phyloP scores from a whole-genome alignment of 2,329 filamentous ascomycete genomes.

The Fusarium sp. region DNA sequence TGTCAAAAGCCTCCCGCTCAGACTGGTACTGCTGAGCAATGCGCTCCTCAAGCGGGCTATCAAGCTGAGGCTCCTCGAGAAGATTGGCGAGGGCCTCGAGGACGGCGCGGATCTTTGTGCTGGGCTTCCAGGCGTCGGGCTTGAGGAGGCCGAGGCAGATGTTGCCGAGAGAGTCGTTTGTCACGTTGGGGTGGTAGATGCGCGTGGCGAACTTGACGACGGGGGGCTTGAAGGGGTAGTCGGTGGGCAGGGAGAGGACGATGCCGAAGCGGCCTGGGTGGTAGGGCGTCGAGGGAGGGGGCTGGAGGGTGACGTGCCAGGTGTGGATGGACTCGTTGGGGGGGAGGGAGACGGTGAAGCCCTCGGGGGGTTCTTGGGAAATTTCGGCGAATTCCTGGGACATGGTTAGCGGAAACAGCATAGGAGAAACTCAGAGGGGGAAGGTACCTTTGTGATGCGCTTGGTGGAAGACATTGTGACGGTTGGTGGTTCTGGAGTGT shows the following conservation, averaged over 20 bases:
- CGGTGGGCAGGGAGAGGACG: conserved; percentile 76
- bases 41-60: conserved; percentile 87
- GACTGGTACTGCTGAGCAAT: conserved; percentile 88
- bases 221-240: conserved; percentile 93
- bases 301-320: conserved; percentile 63
- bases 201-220: conserved; percentile 84
- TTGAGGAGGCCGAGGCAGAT: conserved; percentile 90
- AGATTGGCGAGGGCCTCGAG: conserved; percentile 81
- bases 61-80: conserved; percentile 83
- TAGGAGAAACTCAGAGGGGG: not conserved
- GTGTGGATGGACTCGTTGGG: conserved; percentile 61
- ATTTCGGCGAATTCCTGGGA: conserved; percentile 66
- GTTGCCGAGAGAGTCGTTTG: conserved; percentile 84
- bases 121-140: conserved; percentile 91
- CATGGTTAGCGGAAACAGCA: conserved; percentile 4
- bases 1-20: conserved; percentile 76
- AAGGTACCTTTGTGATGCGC: conserved; percentile 58
- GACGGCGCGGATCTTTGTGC: conserved; percentile 79
- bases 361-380: conserved; percentile 58
- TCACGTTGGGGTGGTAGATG: conserved; percentile 96
- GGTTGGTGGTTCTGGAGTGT: not conserved
- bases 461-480: conserved; percentile 55
- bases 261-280: conserved; percentile 80
- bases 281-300: conserved; percentile 61
- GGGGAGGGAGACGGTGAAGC: conserved; percentile 61